A percentile compares a stretch with the other conserved stretches of the same genome.
Evolutionary conservation across 345 rosid species (phyloP).

Genomic region (Brassica rapa): DNA sequence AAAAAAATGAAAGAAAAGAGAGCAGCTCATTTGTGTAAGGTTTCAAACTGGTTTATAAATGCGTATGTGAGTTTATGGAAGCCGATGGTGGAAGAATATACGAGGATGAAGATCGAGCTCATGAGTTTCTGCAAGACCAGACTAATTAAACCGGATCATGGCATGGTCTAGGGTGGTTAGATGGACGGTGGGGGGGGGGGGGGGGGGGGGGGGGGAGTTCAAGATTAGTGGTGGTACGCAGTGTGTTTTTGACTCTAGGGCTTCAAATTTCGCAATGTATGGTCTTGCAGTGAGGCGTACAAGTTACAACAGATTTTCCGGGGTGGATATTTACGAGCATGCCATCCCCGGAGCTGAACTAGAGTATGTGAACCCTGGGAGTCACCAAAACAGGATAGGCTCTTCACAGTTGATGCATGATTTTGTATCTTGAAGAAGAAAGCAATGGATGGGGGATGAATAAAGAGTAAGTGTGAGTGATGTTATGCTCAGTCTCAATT

Average conservation of each 20-base stretch:
- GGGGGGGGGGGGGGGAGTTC: slow-evolving; percentile 49
- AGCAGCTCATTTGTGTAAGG: slow-evolving; percentile 43
- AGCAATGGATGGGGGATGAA: slow-evolving; percentile 17
- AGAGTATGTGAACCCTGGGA: slow-evolving; percentile 65
- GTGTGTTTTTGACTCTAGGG: slow-evolving; percentile 84
- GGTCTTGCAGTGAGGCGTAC: slow-evolving; percentile 45
- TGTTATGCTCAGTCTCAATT: slow-evolving; percentile 28
- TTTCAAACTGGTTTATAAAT: slow-evolving; percentile 72
- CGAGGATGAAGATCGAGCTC: slow-evolving; percentile 44
- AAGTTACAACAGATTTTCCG: slow-evolving; percentile 5
- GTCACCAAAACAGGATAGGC: slow-evolving; percentile 64
- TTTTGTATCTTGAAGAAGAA: slow-evolving; percentile 55
- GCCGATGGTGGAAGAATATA: slow-evolving; percentile 99
- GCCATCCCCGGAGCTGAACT: slow-evolving; percentile 46
- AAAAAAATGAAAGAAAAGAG: neutral
- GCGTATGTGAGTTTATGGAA: slow-evolving; percentile 98
- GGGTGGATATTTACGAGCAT: slow-evolving; percentile 50
- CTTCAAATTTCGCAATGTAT: slow-evolving; percentile 75
- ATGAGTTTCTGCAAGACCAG: slow-evolving; percentile 43
- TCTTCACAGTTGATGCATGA: slow-evolving; percentile 79
- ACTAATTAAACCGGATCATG: slow-evolving; percentile 28
- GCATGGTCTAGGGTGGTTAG: slow-evolving; percentile 53
- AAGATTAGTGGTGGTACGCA: slow-evolving; percentile 58
- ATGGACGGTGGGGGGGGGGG: slow-evolving; percentile 43
- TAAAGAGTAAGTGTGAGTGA: slow-evolving; percentile 25